phyloP scores from a whole-genome alignment of 768 basidiomycete genomes.

The Pisolithus sp. region DNA sequence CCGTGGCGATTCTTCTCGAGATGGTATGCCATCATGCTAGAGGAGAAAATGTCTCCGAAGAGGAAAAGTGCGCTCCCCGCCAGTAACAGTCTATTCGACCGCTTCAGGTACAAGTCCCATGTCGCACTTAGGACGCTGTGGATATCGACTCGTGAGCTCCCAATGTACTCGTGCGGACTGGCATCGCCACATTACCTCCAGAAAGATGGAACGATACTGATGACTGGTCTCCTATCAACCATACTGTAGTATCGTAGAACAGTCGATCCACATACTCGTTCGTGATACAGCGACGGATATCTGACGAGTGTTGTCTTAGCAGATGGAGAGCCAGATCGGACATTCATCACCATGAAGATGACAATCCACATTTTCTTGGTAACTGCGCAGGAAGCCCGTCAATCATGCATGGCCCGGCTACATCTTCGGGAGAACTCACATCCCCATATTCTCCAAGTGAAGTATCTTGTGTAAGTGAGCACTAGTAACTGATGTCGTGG shows the following conservation, averaged over 20 bases:
- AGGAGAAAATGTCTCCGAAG: constrained; percentile 4
- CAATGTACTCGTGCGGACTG: too few species aligned
- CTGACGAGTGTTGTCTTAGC: background rate
- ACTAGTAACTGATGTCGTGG: too few species aligned
- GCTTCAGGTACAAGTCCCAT: background rate
- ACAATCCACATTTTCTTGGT: background rate
- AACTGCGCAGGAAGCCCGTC: background rate
- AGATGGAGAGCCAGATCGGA: background rate
- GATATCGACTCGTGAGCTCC: background rate
- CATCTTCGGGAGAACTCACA: background rate
- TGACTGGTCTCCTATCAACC: background rate
- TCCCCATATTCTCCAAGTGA: constrained; percentile 7
- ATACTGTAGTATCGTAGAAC: background rate
- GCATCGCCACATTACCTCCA: background rate
- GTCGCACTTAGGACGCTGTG: background rate
- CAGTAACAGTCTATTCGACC: background rate
- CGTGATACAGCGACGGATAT: background rate
- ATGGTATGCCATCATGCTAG: constrained; percentile 1
- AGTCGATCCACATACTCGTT: background rate
- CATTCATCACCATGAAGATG: constrained; percentile 2
- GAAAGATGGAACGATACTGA: background rate
- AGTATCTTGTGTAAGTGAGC: background rate
- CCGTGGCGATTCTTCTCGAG: constrained; percentile 1
- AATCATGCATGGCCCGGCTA: background rate
- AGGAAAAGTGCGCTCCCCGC: constrained; percentile 3